phyloP scores from a whole-genome alignment of 2,329 filamentous ascomycete species.

The Bertia moriformis region DNA sequence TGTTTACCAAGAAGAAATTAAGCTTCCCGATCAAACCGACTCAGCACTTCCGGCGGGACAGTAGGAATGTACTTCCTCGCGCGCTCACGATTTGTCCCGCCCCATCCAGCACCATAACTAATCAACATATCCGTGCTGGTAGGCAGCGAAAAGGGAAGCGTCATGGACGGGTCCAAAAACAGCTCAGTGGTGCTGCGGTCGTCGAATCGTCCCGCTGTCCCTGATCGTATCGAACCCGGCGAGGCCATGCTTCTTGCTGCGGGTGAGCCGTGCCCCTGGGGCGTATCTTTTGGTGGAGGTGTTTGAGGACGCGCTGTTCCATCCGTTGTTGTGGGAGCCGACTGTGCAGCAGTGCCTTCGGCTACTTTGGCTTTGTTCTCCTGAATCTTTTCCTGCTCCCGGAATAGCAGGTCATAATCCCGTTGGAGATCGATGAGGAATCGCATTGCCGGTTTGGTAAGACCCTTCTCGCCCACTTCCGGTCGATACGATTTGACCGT shows the following conservation, averaged over 20 bases:
- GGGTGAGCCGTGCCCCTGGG: not conserved
- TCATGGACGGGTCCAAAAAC: slow-evolving; percentile 75
- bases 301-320: not conserved
- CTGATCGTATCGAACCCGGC: slow-evolving; percentile 18
- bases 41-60: slow-evolving; percentile 82
- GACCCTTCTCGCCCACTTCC: slow-evolving; percentile 84
- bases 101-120: slow-evolving; percentile 86
- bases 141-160: slow-evolving; percentile 87
- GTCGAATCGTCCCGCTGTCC: slow-evolving; percentile 32
- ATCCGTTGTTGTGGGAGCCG: not conserved
- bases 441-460: slow-evolving; percentile 77
- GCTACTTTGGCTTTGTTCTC: slow-evolving; percentile 27
- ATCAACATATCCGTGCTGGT: slow-evolving; percentile 96
- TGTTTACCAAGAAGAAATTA: no score
- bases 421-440: slow-evolving; percentile 71
- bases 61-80: slow-evolving; percentile 93
- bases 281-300: not conserved
- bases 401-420: slow-evolving; percentile 48
- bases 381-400: slow-evolving; percentile 32
- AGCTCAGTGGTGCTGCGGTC: slow-evolving; percentile 63
- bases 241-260: slow-evolving; percentile 9
- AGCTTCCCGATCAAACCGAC: slow-evolving; percentile 54
- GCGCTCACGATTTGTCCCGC: slow-evolving; percentile 77
- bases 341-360: slow-evolving; percentile 8
- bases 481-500: slow-evolving; percentile 83